Evolutionary conservation across 2,329 filamentous ascomycete genomes (phyloP), one percentile per base, ranked within the genome.

Genomic region (Sporothrix brasiliensis): DNA sequence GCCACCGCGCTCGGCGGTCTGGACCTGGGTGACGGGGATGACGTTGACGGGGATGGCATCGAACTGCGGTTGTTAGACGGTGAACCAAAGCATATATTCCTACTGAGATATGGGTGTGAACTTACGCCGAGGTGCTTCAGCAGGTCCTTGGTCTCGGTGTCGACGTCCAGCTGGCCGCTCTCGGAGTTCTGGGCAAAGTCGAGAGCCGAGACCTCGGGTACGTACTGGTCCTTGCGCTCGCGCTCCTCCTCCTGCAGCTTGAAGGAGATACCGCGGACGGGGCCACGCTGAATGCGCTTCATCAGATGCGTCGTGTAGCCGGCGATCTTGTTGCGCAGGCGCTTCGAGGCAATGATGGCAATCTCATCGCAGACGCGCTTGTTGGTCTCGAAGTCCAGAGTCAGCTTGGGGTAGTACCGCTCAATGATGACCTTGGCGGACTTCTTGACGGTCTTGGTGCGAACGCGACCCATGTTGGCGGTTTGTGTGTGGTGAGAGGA

Each of bases 231-330:
- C 92, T 99, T 99, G 83, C 95, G 92, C 88, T 99, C 95, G 89
- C 95, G 93, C 91, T 99, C 95, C 88, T 99, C 95, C 88, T 99
- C 95, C 87, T 99, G 95, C 74, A 99, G 92, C 90, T 99, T 99
- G 94, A 99, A 99, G 85, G 96, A 99, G 86, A 99, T 99, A 88
- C 95, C 95, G 80, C 95, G 96, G 85, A 99, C 95, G 76, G 95
- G 95, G 76, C 95, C 95, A 83, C 95, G 93, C 89, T 98, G 95
- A 79, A 99, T 99, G 85, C 95, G 95, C 91, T 98, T 98, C 96
- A 99, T 99, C 85, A 96, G 83, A 83, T 97, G 93, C 77, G 95
- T 98, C 79, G 94, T 97, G 90, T 97, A 98, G 80, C 95, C 95
- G 81, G 95, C 94, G 87, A 97, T 74, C 93, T 99, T 99, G 91